phyloP scores from a whole-genome alignment of 305 asterid genomes.

The Fraxinus velutina region DNA sequence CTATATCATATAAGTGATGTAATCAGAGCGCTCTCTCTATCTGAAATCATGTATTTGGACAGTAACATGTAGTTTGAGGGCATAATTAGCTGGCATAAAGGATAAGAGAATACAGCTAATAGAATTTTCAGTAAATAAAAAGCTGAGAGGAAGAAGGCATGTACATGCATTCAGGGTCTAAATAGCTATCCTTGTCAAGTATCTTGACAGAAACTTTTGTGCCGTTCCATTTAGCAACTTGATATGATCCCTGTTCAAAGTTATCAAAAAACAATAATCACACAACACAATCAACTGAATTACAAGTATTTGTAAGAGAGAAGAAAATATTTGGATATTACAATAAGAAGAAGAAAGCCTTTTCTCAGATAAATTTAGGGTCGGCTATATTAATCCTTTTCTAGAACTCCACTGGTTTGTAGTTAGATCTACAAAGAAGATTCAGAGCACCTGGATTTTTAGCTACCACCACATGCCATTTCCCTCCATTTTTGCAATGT shows the following conservation, averaged over 20 bases:
- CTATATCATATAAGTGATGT: not conserved
- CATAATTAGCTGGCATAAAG: constrained; percentile 3
- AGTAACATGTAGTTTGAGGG: constrained; percentile 2
- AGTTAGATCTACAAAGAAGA: not conserved
- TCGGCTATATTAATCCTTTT: not conserved
- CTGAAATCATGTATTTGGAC: constrained; percentile 2
- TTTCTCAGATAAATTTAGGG: not conserved
- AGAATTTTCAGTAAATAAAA: constrained; percentile 4
- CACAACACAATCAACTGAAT: constrained; percentile 8
- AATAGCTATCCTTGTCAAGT: constrained; percentile 80
- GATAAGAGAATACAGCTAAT: constrained; percentile 1
- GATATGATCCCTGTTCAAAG: constrained; percentile 75
- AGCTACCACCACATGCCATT: not conserved
- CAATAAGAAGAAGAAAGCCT: not conserved
- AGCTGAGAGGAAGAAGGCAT: constrained; percentile 24
- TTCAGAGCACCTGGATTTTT: not conserved
- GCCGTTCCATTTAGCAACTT: constrained; percentile 99
- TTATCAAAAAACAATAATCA: constrained; percentile 13
- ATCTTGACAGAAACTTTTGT: constrained; percentile 95
- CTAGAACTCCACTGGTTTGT: not conserved
- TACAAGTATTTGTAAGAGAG: not conserved
- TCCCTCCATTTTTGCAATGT: not conserved
- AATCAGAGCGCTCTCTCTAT: constrained; percentile 11
- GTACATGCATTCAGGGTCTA: constrained; percentile 78
- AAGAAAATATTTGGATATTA: not conserved